Evolutionary conservation across 2,329 filamentous ascomycete genomes (phyloP).

Genomic region (Epichloe gansuensis): DNA sequence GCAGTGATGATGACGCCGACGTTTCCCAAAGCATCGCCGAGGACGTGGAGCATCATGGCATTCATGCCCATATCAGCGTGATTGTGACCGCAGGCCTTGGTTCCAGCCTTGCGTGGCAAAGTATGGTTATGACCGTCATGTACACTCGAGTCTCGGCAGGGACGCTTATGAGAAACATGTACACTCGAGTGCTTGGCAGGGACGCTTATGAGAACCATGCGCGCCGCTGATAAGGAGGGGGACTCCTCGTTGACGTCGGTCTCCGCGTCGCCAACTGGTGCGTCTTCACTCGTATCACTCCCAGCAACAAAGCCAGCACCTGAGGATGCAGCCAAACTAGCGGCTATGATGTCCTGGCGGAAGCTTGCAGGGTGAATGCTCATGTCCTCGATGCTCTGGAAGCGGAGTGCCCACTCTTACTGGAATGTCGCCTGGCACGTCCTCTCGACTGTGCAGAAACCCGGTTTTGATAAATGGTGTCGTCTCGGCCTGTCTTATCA

Average conservation of each 20-base stretch:
- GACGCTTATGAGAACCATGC: constrained; percentile 16
- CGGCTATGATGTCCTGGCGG: constrained; percentile 82
- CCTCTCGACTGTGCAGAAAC: constrained; percentile 23
- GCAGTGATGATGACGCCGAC: constrained; percentile 75
- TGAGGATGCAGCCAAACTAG: constrained; percentile 42
- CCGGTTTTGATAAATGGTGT: constrained; percentile 19
- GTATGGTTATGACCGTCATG: constrained; percentile 73
- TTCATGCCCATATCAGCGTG: constrained; percentile 95
- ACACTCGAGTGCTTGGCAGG: constrained; percentile 37
- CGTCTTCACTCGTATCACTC: constrained; percentile 38
- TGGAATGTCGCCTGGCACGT: constrained; percentile 32
- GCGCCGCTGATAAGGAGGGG: constrained; percentile 27
- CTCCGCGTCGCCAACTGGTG: constrained; percentile 29
- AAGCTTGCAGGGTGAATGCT: constrained; percentile 84
- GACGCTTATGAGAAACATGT: constrained; percentile 35
- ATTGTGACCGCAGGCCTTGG: constrained; percentile 58
- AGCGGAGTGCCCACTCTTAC: constrained; percentile 44
- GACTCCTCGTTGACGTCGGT: constrained; percentile 31
- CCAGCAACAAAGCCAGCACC: constrained; percentile 44
- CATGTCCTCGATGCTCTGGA: constrained; percentile 58
- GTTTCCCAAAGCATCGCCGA: constrained; percentile 78
- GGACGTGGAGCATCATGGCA: constrained; percentile 62
- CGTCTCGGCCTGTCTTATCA: constrained; percentile 14
- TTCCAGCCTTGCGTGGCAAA: constrained; percentile 50
- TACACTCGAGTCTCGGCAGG: constrained; percentile 36